phyloP scores from a whole-genome alignment of 139 green algal species.

The Tetratostichococcus sp. region DNA sequence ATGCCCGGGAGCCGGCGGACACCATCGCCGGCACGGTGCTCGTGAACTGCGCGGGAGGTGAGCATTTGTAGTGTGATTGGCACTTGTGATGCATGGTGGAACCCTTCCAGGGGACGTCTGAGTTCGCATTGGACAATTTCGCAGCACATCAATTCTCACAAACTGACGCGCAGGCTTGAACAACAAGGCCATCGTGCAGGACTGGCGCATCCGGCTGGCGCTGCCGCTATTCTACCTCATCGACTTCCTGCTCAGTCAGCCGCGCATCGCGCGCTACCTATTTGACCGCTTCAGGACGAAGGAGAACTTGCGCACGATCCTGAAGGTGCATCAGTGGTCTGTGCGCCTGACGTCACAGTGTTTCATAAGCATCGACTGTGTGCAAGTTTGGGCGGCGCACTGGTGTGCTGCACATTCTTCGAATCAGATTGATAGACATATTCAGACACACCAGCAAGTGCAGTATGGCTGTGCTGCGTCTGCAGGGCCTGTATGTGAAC shows the following conservation, averaged over 20 bases:
- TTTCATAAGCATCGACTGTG: neutral
- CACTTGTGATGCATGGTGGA: too few relatives aligned
- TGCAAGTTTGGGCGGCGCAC: too few relatives aligned
- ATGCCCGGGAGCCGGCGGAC: neutral
- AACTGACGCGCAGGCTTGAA: constrained; percentile 29
- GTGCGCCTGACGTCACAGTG: neutral
- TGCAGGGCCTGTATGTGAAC: constrained; percentile 72
- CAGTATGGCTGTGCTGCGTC: neutral
- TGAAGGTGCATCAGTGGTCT: constrained; percentile 19
- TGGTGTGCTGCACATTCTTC: too few relatives aligned
- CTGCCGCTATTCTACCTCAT: constrained; percentile 82
- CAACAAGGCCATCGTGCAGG: constrained; percentile 35
- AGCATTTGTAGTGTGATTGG: too few relatives aligned
- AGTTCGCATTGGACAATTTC: too few relatives aligned
- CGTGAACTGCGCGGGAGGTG: constrained; percentile 73
- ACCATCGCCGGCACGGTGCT: constrained; percentile 53
- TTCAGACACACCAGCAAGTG: too few relatives aligned
- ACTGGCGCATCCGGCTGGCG: constrained; percentile 78
- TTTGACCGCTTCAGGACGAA: constrained; percentile 61
- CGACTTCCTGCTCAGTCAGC: constrained; percentile 79
- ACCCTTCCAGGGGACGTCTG: too few relatives aligned
- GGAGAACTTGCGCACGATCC: constrained; percentile 58
- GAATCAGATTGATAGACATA: too few relatives aligned
- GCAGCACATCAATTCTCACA: too few relatives aligned
- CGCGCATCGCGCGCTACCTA: constrained; percentile 50